Conservation (phyloP, 305 asterid genomes). For the Fraxinus floribunda region DNA sequence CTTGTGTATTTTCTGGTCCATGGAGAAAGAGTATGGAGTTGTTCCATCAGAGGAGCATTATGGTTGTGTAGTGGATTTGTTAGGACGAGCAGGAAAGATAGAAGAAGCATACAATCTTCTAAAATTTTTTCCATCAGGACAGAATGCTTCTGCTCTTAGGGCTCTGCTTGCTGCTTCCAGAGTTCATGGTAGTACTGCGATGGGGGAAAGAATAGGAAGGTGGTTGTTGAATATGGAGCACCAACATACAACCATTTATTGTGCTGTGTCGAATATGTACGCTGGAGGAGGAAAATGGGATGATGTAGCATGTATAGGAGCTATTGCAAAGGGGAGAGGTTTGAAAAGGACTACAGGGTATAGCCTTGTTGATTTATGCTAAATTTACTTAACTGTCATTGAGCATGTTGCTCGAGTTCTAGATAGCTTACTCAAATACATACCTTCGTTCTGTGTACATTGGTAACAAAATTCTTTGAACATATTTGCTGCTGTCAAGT, state of each 20-base stretch:
- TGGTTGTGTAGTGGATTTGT: constrained; percentile 56
- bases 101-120: constrained; percentile 48
- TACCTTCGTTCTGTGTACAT: background rate
- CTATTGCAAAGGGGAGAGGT: constrained; percentile 38
- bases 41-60: constrained; percentile 56
- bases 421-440: background rate
- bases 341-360: constrained; percentile 45
- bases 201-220: constrained; percentile 46
- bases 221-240: constrained; percentile 49
- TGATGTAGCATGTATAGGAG: constrained; percentile 37
- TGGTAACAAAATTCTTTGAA: background rate
- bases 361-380: constrained; percentile 39
- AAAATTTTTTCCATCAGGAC: constrained; percentile 24
- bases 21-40: constrained; percentile 44
- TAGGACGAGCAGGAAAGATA: constrained; percentile 54
- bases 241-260: constrained; percentile 37
- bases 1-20: constrained; percentile 37
- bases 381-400: background rate
- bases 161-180: constrained; percentile 58
- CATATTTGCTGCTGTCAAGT: background rate
- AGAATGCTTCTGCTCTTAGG: constrained; percentile 42
- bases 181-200: constrained; percentile 39
- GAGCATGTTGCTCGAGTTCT: background rate
- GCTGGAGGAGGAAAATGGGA: constrained; percentile 63
- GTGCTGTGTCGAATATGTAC: constrained; percentile 47